Conservation (phyloP, 306 rosid species). For the Adenanthera pavonina region DNA sequence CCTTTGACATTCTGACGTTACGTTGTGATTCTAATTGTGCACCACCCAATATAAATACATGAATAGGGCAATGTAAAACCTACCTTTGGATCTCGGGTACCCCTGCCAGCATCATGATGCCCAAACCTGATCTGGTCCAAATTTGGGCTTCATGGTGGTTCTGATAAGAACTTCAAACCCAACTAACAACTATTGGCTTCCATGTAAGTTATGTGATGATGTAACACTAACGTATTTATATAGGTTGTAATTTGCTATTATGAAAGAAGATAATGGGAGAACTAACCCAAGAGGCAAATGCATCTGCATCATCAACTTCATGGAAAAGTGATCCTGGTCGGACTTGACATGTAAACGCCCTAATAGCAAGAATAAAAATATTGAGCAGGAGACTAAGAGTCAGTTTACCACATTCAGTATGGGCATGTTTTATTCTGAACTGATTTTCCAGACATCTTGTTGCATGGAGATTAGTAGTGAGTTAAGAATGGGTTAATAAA, state of each 20-base stretch:
- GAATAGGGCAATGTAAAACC: conserved; percentile 7
- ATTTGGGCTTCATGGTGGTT: conserved; percentile 13
- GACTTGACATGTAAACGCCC: conserved; percentile 90
- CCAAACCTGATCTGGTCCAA: conserved; percentile 34
- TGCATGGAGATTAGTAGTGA: too few relatives aligned
- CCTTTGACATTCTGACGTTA: conserved; percentile 11
- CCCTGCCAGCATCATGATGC: not conserved
- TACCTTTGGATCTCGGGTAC: not conserved
- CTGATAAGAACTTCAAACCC: conserved; percentile 8
- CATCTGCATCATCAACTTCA: conserved; percentile 79
- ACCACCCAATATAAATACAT: not conserved
- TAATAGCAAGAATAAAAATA: conserved; percentile 48
- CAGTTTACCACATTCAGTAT: conserved; percentile 31
- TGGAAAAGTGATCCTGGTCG: conserved; percentile 91
- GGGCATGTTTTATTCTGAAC: conserved; percentile 21
- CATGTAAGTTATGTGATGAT: too few relatives aligned
- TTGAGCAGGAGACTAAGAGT: conserved; percentile 30
- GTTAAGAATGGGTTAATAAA: too few relatives aligned
- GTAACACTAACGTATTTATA: conserved; percentile 13
- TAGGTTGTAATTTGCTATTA: conserved; percentile 28
- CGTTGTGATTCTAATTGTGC: not conserved
- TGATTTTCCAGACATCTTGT: conserved; percentile 24
- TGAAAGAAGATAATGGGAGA: conserved; percentile 32
- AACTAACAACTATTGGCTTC: not conserved
- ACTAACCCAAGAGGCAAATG: conserved; percentile 96